Evolutionary conservation across 2,329 filamentous ascomycete species (phyloP), one percentile per base, ranked within the genome.

Genomic region (Aureobasidium sp.): DNA sequence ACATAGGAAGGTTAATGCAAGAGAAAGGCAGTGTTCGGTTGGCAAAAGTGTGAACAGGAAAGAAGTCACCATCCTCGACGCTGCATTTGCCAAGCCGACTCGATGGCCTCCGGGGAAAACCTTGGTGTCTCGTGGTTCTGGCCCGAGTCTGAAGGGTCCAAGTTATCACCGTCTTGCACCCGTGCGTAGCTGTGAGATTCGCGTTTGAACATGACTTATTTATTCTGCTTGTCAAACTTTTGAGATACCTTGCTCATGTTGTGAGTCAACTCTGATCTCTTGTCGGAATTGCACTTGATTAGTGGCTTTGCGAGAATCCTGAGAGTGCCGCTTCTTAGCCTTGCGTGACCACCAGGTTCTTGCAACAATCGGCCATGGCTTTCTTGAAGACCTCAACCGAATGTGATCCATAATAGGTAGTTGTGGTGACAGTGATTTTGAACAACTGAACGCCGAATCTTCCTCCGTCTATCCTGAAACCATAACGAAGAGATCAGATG

Each of bases 401-500:
- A 25, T 44, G 11, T 42, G 7, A 21, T 58, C 42, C 15, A 13
- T 2, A 7, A 39, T 1, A 3, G 32, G n/a, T 27, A 21, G 21
- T 44, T n/a, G 15, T 30, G 7, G 9, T 37, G 39, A n/a, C 37
- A 21, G 15, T 39, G 3, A 7, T 42, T 62, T 50, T 39, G 42
- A 41, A 5, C 25, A 52, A 45, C 39, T 39, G 25, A 49, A 34
- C 44, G 34, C 34, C 27, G 27, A 6, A 13, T 7, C 42, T n/a
- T 27, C 10, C 21, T 44, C 25, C 42, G 11, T 25, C n/a, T 30
- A 15, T n/a, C 32, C 25, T 21, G 30, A 3, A 30, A 25, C 29
- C n/a, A 45, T 34, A 9, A 15, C 30, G 16, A 6, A n/a, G 11
- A 34, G 32, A 32, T 63, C 67, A 71, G 42, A 71, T 71, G 36